Conservation (phyloP, 257 asterid genomes). For the Scutellaria barbata region DNA sequence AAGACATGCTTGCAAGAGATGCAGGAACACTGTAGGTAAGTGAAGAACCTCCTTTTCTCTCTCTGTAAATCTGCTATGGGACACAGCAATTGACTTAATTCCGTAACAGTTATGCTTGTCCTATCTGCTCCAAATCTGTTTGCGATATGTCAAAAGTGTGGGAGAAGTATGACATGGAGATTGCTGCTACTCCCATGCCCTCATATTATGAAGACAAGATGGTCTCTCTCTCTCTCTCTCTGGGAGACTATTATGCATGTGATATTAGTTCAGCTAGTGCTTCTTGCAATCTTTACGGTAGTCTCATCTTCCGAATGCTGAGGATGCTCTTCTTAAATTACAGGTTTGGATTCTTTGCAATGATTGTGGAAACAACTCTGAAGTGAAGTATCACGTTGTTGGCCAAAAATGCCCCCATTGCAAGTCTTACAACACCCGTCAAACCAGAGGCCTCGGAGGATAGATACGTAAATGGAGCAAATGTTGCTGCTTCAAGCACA, state of each 20-base stretch:
- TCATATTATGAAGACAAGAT: constrained; percentile 51
- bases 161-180: constrained; percentile 73
- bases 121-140: constrained; percentile 77
- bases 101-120: constrained; percentile 63
- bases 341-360: constrained; percentile 79
- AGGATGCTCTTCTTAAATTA: neutral
- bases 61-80: neutral
- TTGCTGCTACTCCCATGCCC: constrained; percentile 83
- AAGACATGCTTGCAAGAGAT: constrained; percentile 68
- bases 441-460: constrained; percentile 45
- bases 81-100: neutral
- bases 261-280: no score
- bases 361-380: constrained; percentile 66
- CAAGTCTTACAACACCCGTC: constrained; percentile 75
- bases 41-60: neutral
- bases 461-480: constrained; percentile 9
- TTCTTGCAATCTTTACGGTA: no score
- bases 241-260: no score
- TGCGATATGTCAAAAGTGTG: constrained; percentile 80
- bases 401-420: constrained; percentile 70
- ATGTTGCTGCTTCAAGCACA: neutral
- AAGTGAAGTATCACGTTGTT: constrained; percentile 60
- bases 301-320: neutral
- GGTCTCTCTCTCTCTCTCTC: constrained; percentile 34
- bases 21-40: constrained; percentile 75